Evolutionary conservation across 2,329 filamentous ascomycete species (phyloP), one percentile per base, ranked within the genome.

Genomic region (Fusarium stilboides): DNA sequence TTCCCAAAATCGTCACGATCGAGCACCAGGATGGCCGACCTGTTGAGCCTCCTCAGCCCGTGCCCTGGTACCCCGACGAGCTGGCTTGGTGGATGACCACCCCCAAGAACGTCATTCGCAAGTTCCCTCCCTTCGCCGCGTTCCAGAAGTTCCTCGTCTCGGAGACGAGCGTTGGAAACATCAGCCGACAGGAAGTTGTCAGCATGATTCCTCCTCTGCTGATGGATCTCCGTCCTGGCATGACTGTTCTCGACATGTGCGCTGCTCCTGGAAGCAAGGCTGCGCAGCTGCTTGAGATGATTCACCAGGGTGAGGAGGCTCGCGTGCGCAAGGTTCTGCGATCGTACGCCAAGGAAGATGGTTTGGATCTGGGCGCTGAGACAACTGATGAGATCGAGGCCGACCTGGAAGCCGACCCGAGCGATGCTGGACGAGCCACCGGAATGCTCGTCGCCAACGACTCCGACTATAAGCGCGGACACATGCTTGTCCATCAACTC

Each of bases 81-180:
- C 89, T 99, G 65, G 96, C 96, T 50, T 99, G 97, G 92, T 94
- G 91, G 80, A 98, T 98, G 94, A 97, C 94, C 45, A 98, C 95
- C 8, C 94, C 96, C 67, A 99, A 98, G 86, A 94, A 97, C 77
- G 91, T 98, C 70, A 88, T 99, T 67, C 92, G 96, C 75, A 94
- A 94, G 78, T 97, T 97, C 80, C 90, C 93, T 36, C 96, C 96
- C 4, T 99, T 99, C 79, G 91, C 94, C 50, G 92, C 93, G 28
- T 98, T 99, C 82, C 96, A 99, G 80, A 97, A 97, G 79, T 99
- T 98, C 84, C 87, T 99, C 51, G 96, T 99, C 50, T 97, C 95
- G 53, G 96, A 99, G 85, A 98, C 96, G 6, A 94, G 92, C 58
- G 94, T 98, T 22, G 96, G 96, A 75, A 99, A 98, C 80, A 98